These are phyloP conservation scores for Lachancea nothofagi DNA, from an alignment of 805 yeast genomes.

Conservation along the genomic window DNA sequence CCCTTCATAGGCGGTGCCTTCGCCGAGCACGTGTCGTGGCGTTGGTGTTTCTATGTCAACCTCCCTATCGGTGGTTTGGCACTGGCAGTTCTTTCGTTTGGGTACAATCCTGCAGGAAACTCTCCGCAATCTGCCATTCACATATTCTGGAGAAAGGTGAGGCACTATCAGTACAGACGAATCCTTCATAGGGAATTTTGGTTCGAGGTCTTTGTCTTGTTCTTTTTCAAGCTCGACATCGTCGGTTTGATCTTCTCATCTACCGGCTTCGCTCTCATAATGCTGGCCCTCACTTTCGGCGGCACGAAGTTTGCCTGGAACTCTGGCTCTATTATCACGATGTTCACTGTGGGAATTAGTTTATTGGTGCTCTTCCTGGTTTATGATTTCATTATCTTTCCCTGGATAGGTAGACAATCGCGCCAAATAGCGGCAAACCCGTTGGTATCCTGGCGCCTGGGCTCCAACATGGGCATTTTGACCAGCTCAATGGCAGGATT, in stretches of 20 bases:
- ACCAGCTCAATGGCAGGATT: conserved; percentile 19
- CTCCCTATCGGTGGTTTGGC: conserved; percentile 55
- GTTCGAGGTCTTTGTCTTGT: not conserved
- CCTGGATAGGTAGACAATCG: conserved; percentile 5
- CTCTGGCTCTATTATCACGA: conserved; percentile 37
- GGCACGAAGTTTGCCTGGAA: conserved; percentile 55
- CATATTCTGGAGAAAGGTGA: not conserved
- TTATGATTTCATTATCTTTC: conserved; percentile 36
- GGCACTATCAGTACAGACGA: not conserved
- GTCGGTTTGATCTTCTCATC: conserved; percentile 20
- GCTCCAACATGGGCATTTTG: conserved; percentile 9
- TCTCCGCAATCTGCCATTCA: not conserved
- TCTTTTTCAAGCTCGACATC: conserved; percentile 21
- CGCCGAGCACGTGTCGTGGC: conserved; percentile 55
- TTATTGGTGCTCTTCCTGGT: conserved; percentile 40
- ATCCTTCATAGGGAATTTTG: conserved; percentile 2
- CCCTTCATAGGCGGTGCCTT: conserved; percentile 67
- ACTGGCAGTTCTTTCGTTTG: conserved; percentile 14
- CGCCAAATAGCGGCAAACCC: not conserved
- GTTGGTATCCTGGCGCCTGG: conserved; percentile 5
- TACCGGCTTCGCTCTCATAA: conserved; percentile 21
- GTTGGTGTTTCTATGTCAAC: conserved; percentile 73
- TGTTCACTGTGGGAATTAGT: conserved; percentile 40
- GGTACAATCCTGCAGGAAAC: conserved; percentile 16
- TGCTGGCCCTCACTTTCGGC: conserved; percentile 36